phyloP scores from a whole-genome alignment of 352 stramenopile genomes.

The Phytophthora tubulina region DNA sequence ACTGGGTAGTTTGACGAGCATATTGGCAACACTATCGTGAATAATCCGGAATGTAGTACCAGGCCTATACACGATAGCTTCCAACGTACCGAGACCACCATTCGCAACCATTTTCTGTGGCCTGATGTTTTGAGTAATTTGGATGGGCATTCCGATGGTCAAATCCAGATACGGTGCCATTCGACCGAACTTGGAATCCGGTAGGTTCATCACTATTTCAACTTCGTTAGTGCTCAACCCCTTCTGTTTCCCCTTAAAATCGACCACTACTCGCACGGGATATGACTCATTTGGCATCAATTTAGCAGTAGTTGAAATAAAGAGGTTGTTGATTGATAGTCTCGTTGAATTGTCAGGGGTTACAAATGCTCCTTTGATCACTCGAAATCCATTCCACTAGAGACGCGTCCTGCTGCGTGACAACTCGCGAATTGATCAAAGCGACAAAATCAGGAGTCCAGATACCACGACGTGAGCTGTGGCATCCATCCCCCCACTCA shows the following conservation, averaged over 20 bases:
- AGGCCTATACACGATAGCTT: neutral
- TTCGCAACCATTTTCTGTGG: neutral
- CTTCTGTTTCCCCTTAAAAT: neutral
- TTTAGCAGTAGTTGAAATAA: no score
- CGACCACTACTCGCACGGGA: neutral
- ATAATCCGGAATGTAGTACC: neutral
- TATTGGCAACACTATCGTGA: neutral
- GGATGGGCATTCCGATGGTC: neutral
- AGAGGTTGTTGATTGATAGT: no score
- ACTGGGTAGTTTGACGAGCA: neutral
- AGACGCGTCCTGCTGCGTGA: no score
- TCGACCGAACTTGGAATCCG: neutral
- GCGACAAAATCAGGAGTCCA: no score
- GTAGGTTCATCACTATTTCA: neutral
- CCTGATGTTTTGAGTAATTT: neutral
- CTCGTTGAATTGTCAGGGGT: no score
- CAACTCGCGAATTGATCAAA: no score
- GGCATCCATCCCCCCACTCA: no score
- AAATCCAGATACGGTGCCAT: constrained; percentile 2
- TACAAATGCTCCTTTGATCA: no score
- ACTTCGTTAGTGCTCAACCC: neutral
- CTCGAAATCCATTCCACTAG: no score
- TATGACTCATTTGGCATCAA: neutral
- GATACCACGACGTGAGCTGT: no score
- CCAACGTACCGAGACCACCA: neutral